Evolutionary conservation across 148 eudicot genomes (phyloP).

Genomic region (Nepenthes gracilis): DNA sequence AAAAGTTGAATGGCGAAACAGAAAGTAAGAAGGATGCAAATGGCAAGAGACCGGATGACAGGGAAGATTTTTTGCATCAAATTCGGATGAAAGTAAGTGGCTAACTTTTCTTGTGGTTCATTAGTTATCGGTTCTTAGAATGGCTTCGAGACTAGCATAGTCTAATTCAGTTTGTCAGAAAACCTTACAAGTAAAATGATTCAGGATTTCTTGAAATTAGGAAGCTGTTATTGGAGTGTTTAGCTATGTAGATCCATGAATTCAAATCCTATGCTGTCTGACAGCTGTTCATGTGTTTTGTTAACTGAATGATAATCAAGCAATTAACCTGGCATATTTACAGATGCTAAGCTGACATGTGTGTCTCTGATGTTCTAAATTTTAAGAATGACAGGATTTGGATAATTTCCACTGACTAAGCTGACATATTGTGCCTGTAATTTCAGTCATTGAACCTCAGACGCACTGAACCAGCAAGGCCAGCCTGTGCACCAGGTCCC

Average conservation of each 20-base stretch:
- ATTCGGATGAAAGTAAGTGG: slow-evolving; percentile 72
- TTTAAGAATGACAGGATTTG: not conserved
- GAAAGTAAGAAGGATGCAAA: slow-evolving; percentile 20
- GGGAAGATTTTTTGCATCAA: slow-evolving; percentile 76
- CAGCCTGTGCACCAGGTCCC: slow-evolving; percentile 23
- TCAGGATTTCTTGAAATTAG: too few relatives aligned
- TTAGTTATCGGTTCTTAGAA: not conserved
- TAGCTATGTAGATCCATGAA: too few relatives aligned
- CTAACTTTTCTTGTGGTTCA: slow-evolving; percentile 5
- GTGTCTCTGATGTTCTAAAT: not conserved
- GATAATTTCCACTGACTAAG: slow-evolving; percentile 1
- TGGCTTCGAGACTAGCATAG: not conserved
- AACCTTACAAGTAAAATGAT: not conserved
- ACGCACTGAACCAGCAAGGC: slow-evolving; percentile 36
- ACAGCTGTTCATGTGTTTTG: too few relatives aligned
- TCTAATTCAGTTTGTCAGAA: not conserved
- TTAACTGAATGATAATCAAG: too few relatives aligned
- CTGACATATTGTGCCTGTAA: not conserved
- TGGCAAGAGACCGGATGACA: slow-evolving; percentile 34
- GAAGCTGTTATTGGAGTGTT: too few relatives aligned
- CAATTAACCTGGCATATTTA: too few relatives aligned
- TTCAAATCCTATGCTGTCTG: too few relatives aligned
- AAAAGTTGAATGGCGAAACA: slow-evolving; percentile 15
- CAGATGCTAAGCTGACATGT: too few relatives aligned
- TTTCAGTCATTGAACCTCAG: slow-evolving; percentile 72